Evolutionary conservation across 179 eudicot species (phyloP), one percentile per base, ranked within the genome.

Genomic region (Beta lomatogona): DNA sequence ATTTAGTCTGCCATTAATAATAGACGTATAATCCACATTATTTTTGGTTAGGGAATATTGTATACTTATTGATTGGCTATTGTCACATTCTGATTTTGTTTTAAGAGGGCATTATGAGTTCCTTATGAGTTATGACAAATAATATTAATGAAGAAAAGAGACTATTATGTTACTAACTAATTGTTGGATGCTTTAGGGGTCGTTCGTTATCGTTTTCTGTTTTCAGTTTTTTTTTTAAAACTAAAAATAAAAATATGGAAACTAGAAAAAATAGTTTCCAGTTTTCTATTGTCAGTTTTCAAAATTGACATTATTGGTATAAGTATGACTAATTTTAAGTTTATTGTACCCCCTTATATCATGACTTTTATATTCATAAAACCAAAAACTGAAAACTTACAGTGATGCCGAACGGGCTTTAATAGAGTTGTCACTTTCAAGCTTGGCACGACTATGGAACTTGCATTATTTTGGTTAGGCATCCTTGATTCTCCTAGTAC

Each of bases 141-240:
- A 71, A 71, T 16, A 10, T 46, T 25, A 71, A 71, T 71, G 75
- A 71, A 21, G 59, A 28, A 12, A 48, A 48, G 36, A 71, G 53
- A 28, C 71, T 67, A 67, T 12, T 63, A 57, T 63, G 25, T 77
- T 44, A 58, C 46, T 66, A 8, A 45, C 50, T 10, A 71, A 9
- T 71, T 53, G n/a, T 77, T 22, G 71, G 25, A 52, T 76, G 9
- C 55, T 66, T 77, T n/a, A n/a, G n/a, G n/a, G n/a, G n/a, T n/a
- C n/a, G n/a, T n/a, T n/a, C n/a, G n/a, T n/a, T n/a, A n/a, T n/a
- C n/a, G n/a, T n/a, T n/a, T n/a, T n/a, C n/a, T n/a, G n/a, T n/a
- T n/a, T n/a, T n/a, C n/a, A n/a, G n/a, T n/a, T n/a, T n/a, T n/a
- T n/a, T n/a, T n/a, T n/a, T n/a, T n/a, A n/a, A n/a, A n/a, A n/a